phyloP scores from a whole-genome alignment of 2,329 filamentous ascomycete species.

The Scedosporium boydii region DNA sequence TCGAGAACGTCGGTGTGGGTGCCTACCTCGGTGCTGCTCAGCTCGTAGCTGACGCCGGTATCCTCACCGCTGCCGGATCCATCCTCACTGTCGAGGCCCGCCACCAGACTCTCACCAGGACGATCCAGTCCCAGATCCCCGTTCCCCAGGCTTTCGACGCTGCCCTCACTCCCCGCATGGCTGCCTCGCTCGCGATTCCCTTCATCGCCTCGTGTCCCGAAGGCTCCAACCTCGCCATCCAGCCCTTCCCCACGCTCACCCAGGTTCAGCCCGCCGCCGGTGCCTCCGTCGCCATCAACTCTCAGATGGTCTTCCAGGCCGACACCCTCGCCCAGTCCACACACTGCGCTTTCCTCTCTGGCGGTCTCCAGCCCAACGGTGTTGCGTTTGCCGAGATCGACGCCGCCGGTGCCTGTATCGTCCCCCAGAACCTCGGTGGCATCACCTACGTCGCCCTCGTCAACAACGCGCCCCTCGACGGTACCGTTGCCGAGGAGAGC shows the following conservation, averaged over 20 bases:
- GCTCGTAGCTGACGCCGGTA: slow-evolving; percentile 46
- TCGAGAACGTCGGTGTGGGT: slow-evolving; percentile 67
- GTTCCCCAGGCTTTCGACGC: slow-evolving; percentile 63
- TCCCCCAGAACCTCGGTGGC: slow-evolving; percentile 53
- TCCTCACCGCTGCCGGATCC: slow-evolving; percentile 57
- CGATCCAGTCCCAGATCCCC: slow-evolving; percentile 45
- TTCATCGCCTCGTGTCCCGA: slow-evolving; percentile 65
- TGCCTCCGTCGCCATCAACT: slow-evolving; percentile 23
- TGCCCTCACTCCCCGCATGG: slow-evolving; percentile 55
- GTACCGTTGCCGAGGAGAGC: slow-evolving; percentile 49
- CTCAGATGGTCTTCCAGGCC: slow-evolving; percentile 36
- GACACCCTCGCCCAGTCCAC: slow-evolving; percentile 39
- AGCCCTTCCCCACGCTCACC: slow-evolving; percentile 48
- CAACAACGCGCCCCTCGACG: slow-evolving; percentile 37
- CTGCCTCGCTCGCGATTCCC: slow-evolving; percentile 64
- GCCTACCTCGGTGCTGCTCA: slow-evolving; percentile 64
- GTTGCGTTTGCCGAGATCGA: slow-evolving; percentile 51
- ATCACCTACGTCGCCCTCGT: slow-evolving; percentile 60
- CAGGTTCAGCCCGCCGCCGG: slow-evolving; percentile 35
- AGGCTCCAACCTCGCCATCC: slow-evolving; percentile 53
- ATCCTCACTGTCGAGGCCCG: slow-evolving; percentile 67
- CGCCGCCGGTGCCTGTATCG: slow-evolving; percentile 41
- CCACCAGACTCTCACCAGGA: slow-evolving; percentile 64
- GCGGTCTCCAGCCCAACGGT: slow-evolving; percentile 43
- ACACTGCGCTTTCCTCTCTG: slow-evolving; percentile 60